Evolutionary conservation across 768 basidiomycete species (phyloP).

Genomic region (Pulveroboletus frians): DNA sequence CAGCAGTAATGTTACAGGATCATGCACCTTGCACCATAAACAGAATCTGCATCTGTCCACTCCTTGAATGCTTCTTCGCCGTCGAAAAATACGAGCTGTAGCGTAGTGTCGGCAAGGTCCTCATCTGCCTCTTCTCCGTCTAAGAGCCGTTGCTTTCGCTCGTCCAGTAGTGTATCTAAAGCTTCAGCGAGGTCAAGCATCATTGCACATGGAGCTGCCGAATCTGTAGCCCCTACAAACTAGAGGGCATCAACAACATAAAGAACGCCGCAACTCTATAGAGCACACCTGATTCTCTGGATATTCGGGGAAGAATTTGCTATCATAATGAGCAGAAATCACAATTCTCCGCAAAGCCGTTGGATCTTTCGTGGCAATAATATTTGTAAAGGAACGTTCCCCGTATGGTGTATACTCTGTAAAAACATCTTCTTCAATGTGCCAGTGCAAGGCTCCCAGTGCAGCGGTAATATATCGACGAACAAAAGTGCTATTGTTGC

Average conservation of each 20-base stretch:
- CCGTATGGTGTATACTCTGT: constrained; percentile 78
- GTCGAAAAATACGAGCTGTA: constrained; percentile 94
- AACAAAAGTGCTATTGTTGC: constrained; percentile 75
- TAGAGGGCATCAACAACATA: constrained; percentile 30
- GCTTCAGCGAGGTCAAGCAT: constrained; percentile 89
- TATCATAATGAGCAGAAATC: constrained; percentile 91
- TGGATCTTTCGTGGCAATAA: constrained; percentile 95
- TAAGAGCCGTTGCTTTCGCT: constrained; percentile 50
- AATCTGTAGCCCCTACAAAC: constrained; percentile 98
- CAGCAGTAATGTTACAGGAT: neutral
- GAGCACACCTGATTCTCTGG: constrained; percentile 68
- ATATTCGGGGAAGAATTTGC: constrained; percentile 73
- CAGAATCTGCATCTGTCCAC: constrained; percentile 87
- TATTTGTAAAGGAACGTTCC: constrained; percentile 72
- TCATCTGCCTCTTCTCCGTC: constrained; percentile 63
- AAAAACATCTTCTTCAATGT: constrained; percentile 83
- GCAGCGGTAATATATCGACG: constrained; percentile 74
- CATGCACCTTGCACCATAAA: constrained; percentile 86
- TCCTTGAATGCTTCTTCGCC: constrained; percentile 93
- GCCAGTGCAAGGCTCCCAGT: constrained; percentile 74
- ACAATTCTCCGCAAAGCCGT: constrained; percentile 73
- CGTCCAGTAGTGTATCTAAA: constrained; percentile 66
- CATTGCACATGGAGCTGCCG: constrained; percentile 91
- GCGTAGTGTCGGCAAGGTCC: constrained; percentile 73
- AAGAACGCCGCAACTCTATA: neutral